Percentiles rank a stretch among this genome's conserved stretches.
phyloP scores from a whole-genome alignment of 225 moss, liverwort and hornwort genomes.

The Polytrichum formosum region DNA sequence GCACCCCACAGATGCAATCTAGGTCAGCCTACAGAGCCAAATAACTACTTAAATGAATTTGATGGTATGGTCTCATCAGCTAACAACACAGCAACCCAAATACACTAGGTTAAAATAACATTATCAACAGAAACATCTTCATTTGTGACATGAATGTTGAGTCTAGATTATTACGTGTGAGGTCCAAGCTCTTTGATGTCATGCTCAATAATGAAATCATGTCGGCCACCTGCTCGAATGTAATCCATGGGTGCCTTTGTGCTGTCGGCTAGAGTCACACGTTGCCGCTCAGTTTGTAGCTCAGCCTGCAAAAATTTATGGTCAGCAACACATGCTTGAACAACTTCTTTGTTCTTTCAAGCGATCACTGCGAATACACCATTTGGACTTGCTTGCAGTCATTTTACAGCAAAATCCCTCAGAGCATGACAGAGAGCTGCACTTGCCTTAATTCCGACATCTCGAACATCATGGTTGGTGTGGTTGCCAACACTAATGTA shows the following conservation, averaged over 20 bases:
- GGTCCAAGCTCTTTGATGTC: conserved; percentile 98
- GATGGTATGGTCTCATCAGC: background rate
- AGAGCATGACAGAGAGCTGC: conserved; percentile 1
- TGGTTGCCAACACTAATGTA: conserved; percentile 95
- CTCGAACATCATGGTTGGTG: conserved; percentile 90
- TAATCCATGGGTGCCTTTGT: conserved; percentile 85
- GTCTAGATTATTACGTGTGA: conserved; percentile 57
- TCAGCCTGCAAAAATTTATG: conserved; percentile 64
- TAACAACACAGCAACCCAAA: background rate
- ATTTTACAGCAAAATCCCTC: background rate
- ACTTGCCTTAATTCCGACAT: conserved; percentile 93
- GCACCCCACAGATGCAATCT: too few relatives aligned
- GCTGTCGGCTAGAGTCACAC: conserved; percentile 77
- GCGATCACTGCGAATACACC: background rate
- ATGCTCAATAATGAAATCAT: conserved; percentile 98
- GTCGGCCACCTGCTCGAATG: conserved; percentile 82
- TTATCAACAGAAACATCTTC: background rate
- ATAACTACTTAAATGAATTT: too few relatives aligned
- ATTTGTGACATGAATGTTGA: background rate
- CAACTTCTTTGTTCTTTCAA: background rate
- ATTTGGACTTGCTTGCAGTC: background rate
- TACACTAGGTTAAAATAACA: background rate
- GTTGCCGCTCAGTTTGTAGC: conserved; percentile 86
- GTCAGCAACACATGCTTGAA: background rate
- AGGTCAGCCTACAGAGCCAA: too few relatives aligned